phyloP scores from a whole-genome alignment of 257 asterid species.

The Penstemon newberryi region DNA sequence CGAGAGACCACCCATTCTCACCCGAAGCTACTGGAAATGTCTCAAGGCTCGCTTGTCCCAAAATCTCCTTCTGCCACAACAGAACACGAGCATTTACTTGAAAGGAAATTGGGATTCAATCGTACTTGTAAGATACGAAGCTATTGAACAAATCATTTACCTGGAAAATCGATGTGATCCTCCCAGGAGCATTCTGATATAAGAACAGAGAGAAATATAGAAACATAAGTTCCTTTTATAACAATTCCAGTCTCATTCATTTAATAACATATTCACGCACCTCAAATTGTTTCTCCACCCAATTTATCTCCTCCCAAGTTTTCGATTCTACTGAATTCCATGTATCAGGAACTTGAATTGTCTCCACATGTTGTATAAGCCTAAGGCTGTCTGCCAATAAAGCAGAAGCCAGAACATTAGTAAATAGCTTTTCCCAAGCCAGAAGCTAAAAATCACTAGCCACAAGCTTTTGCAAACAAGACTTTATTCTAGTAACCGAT shows the following conservation, averaged over 20 bases:
- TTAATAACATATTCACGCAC: conserved; percentile 34
- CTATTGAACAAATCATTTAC: conserved; percentile 33
- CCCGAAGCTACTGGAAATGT: conserved; percentile 47
- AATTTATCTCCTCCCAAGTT: conserved; percentile 61
- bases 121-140: neutral
- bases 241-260: neutral
- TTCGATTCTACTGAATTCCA: conserved; percentile 60
- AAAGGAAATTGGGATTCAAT: neutral
- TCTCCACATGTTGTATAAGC: conserved; percentile 77
- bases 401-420: conserved; percentile 14
- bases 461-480: neutral
- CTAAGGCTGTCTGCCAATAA: conserved; percentile 68
- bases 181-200: conserved; percentile 71
- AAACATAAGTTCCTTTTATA: conserved; percentile 6
- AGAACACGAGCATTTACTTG: conserved; percentile 1
- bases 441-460: neutral
- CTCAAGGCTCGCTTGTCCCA: conserved; percentile 45
- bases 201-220: conserved; percentile 24
- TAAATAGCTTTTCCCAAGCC: neutral
- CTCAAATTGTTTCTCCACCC: conserved; percentile 80
- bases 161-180: conserved; percentile 71
- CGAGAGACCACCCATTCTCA: conserved; percentile 16
- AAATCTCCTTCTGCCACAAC: conserved; percentile 49
- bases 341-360: conserved; percentile 62
- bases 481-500: too few species aligned